Base-by-base conservation (phyloP, 768 basidiomycete genomes). In the Trametes meyenii region DNA sequence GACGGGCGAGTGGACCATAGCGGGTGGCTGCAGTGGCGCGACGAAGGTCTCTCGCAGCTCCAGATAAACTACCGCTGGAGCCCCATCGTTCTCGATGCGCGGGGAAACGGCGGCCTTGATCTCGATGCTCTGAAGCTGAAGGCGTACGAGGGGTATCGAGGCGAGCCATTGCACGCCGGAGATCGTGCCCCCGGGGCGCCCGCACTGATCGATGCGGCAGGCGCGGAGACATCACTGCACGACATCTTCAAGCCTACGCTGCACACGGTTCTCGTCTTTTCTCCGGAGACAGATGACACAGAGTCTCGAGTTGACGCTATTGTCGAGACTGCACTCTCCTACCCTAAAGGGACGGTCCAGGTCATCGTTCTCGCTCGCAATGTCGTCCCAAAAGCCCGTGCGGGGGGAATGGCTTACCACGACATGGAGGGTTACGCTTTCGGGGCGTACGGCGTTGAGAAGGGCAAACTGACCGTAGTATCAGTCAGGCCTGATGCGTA, bases 11-110 rank as follows among this genome's bases (percentile, higher is more conserved):
- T 8, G 43, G 21, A 44, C 43, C 8, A 10, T 19, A 33, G 42
- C 3, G 57, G 39, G 8, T 53, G 50, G 77, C 61, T 71, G 71
- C 19, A 66, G 70, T 59, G 58, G 63, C 63, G 49, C 2, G 43
- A 64, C 54, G 65, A 54, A 24, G 53, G 67, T 1, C 58, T 81
- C 5, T 64, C 70, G 19, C 80, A 81, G 70, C 77, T 84, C 38
- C 82, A 81, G 8, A 74, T 85, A 43, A 85, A 85, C 69, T 85
- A 81, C 65, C 76, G 85, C 12, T 77, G 78, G 70, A 84, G 83
- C 66, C 63, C 78, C 0, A 74, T 83, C 21, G 73, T 84, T 0
- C 26, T 81, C 14, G 83, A 85, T 51, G 77, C 65, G 16, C 43
- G 65, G 29, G 36, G 60, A 74, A 39, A 61, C 35, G 44, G 64